These are phyloP conservation scores for Xylariaceae sp. DNA, from an alignment of 2,329 filamentous ascomycete species.

Conservation along the genomic window DNA sequence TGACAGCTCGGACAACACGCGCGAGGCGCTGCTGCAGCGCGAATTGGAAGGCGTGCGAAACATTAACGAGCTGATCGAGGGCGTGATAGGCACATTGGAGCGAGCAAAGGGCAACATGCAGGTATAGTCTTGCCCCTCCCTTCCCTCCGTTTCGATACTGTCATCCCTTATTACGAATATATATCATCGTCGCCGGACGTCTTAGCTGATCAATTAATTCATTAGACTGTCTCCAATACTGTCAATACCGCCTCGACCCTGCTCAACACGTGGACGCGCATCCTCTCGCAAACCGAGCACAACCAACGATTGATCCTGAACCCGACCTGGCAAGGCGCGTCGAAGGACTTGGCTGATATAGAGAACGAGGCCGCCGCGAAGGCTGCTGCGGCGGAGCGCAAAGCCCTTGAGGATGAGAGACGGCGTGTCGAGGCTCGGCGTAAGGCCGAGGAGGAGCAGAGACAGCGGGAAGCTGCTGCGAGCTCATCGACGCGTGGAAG, in stretches of 20 bases:
- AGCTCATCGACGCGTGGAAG: constrained; percentile 14
- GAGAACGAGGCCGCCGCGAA: constrained; percentile 72
- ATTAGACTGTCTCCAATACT: constrained; percentile 74
- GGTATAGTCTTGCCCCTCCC: constrained; percentile 39
- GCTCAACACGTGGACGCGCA: constrained; percentile 91
- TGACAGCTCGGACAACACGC: constrained; percentile 53
- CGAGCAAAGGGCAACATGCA: constrained; percentile 73
- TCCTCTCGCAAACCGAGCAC: constrained; percentile 94
- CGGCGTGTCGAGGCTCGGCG: constrained; percentile 65
- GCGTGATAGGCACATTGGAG: constrained; percentile 65
- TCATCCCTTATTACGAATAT: not conserved
- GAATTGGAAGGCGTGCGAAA: constrained; percentile 80
- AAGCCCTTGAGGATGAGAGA: constrained; percentile 71
- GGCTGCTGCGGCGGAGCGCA: constrained; percentile 72
- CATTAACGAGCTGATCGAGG: constrained; percentile 84
- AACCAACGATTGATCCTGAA: constrained; percentile 89
- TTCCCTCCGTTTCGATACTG: not conserved
- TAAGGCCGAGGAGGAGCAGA: constrained; percentile 57
- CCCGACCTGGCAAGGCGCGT: constrained; percentile 83
- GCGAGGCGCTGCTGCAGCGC: constrained; percentile 67
- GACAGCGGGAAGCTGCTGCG: constrained; percentile 37
- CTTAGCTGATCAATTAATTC: constrained; percentile 6
- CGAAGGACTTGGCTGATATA: constrained; percentile 76
- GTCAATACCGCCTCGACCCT: constrained; percentile 83
- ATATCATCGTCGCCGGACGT: not conserved